Evolutionary conservation across 2,329 filamentous ascomycete species (phyloP), one percentile per base, ranked within the genome.

Genomic region (Nemania sp.): DNA sequence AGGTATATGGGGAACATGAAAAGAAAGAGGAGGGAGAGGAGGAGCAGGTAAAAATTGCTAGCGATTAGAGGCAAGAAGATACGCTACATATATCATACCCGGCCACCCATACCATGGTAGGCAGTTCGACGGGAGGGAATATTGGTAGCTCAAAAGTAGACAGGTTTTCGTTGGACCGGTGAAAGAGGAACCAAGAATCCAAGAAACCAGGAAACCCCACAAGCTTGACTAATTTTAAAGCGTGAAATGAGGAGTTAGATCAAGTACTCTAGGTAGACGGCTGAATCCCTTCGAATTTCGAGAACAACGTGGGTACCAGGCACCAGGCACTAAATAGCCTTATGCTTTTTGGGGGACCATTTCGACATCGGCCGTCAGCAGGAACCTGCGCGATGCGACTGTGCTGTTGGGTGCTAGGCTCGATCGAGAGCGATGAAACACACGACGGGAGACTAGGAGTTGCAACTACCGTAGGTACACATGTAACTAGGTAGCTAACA

Each of bases 351-450:
- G 46, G 17, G 57, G 53, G 35, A 60, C 47, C 48, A 29, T 35
- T 35, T 60, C 35, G 48, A 58, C 35, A 48, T 55, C 58, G 40
- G 58, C 58, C 58, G 58, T 61, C 58, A 61, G 59, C 61, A 56
- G 54, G 12, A 39, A 45, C 46, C 1, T 49, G 35, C 47, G 39
- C 45, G 37, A 61, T 63, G 54, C 54, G 49, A 61, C 61, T 13
- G 20, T 45, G 47, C 20, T 39, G 57, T n/a, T 37, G 35, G 37
- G 12, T 29, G 9, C 62, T 64, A 64, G 54, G 51, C 61, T 61
- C 20, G 29, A 64, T 62, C 25, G 48, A 59, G 62, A 35, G n/a
- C 50, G 20, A 43, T 64, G 58, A 61, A 59, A 59, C 58, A 20
- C 20, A 39, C 35, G 12, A 39, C 47, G 40, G 49, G 21, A 47